Evolutionary conservation across 805 yeast genomes (phyloP).

Genomic region (Metschnikowia arizonensis): DNA sequence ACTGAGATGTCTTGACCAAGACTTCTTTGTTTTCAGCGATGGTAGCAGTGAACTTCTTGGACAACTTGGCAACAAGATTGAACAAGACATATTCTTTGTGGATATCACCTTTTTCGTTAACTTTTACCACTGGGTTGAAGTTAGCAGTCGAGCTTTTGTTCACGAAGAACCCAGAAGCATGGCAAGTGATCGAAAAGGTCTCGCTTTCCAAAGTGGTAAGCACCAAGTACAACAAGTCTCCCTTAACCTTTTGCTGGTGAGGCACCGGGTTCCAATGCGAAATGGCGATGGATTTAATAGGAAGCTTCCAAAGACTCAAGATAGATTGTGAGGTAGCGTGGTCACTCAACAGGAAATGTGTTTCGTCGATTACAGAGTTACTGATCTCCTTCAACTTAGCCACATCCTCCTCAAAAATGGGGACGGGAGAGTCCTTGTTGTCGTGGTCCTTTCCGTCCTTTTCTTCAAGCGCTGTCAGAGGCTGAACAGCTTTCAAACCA

Average conservation of each 20-base stretch:
- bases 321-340: constrained; percentile 28
- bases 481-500: constrained; percentile 32
- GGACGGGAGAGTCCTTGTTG: constrained; percentile 8
- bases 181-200: constrained; percentile 71
- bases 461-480: constrained; percentile 5
- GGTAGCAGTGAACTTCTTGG: constrained; percentile 57
- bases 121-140: constrained; percentile 62
- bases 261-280: constrained; percentile 90
- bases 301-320: constrained; percentile 33
- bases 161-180: constrained; percentile 73
- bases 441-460: constrained; percentile 11
- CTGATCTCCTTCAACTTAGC: constrained; percentile 15
- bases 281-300: constrained; percentile 53
- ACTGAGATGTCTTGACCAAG: constrained; percentile 34
- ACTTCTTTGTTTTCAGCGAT: constrained; percentile 49
- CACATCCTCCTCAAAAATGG: constrained; percentile 29
- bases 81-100: constrained; percentile 49
- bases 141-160: constrained; percentile 61
- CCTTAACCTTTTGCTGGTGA: constrained; percentile 53
- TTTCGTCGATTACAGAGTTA: constrained; percentile 7
- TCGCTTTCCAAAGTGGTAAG: constrained; percentile 80
- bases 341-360: constrained; percentile 1
- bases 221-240: constrained; percentile 76
- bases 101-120: constrained; percentile 33
- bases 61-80: constrained; percentile 58